These are phyloP conservation scores for Neurospora pannonica DNA, from an alignment of 495 filamentous ascomycete species.

Conservation along the genomic window DNA sequence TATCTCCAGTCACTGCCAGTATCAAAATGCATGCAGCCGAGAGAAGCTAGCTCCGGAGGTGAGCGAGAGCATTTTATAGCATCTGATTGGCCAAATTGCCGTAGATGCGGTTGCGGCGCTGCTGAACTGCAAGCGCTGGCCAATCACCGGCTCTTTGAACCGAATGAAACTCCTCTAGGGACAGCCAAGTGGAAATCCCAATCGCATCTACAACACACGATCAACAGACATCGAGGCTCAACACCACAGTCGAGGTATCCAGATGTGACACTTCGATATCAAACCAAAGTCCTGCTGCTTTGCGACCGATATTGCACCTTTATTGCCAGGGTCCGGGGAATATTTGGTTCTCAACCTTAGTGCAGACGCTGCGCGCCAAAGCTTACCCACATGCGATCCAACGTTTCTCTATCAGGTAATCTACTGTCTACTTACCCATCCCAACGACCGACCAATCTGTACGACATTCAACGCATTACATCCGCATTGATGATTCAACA, in stretches of 20 bases:
- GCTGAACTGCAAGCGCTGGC: conserved; percentile 12
- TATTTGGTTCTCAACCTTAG: background rate
- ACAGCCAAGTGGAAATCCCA: background rate
- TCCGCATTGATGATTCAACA: background rate
- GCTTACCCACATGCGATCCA: background rate
- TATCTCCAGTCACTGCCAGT: background rate
- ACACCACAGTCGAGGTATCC: background rate
- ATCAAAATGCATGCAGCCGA: conserved; percentile 10
- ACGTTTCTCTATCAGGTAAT: background rate
- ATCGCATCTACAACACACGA: background rate
- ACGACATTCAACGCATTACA: background rate
- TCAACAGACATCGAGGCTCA: background rate
- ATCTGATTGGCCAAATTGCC: conserved; percentile 4
- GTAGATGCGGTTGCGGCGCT: conserved; percentile 9
- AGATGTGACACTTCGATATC: background rate
- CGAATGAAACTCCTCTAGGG: background rate
- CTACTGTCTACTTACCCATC: background rate
- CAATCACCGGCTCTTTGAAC: background rate
- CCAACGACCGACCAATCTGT: background rate
- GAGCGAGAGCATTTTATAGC: conserved; percentile 1
- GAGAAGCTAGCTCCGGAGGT: conserved; percentile 13
- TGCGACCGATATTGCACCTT: background rate
- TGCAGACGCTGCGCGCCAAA: background rate
- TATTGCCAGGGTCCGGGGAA: background rate
- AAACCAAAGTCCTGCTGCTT: background rate